Evolutionary conservation across 2,329 filamentous ascomycete species (phyloP).

Genomic region (Boeremia exigua): DNA sequence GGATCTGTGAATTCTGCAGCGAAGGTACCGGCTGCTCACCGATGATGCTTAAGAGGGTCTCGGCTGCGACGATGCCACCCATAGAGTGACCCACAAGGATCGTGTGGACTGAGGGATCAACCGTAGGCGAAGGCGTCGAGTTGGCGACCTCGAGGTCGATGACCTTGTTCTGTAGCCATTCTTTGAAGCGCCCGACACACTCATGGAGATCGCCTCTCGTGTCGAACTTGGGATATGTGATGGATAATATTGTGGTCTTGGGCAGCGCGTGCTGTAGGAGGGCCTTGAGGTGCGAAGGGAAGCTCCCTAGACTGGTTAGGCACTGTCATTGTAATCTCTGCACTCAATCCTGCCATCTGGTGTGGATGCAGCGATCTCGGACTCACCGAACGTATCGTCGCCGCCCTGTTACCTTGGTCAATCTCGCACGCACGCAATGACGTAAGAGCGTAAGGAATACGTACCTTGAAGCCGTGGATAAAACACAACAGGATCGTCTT

Average conservation of each 20-base stretch:
- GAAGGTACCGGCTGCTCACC: constrained; percentile 56
- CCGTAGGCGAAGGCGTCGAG: constrained; percentile 78
- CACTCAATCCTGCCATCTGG: too few species aligned
- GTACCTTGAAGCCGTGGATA: constrained; percentile 85
- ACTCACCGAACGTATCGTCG: constrained; percentile 73
- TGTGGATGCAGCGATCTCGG: too few species aligned
- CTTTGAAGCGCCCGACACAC: constrained; percentile 74
- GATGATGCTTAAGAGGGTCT: constrained; percentile 78
- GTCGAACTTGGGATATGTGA: constrained; percentile 82
- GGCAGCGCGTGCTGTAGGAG: constrained; percentile 71
- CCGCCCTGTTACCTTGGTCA: constrained; percentile 62
- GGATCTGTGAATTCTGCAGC: constrained; percentile 42
- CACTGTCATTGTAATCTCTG: too few species aligned
- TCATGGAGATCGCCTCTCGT: constrained; percentile 77
- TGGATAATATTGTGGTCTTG: constrained; percentile 68
- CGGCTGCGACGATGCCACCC: constrained; percentile 90
- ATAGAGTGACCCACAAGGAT: constrained; percentile 87
- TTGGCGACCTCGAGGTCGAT: constrained; percentile 92
- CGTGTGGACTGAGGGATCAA: constrained; percentile 83
- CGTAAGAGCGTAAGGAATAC: constrained; percentile 1
- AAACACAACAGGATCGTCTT: constrained; percentile 83
- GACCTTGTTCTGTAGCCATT: constrained; percentile 88
- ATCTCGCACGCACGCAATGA: constrained; percentile 6
- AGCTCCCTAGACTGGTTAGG: constrained; percentile 48
- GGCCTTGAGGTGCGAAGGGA: constrained; percentile 73